Evolutionary conservation across 2,329 filamentous ascomycete genomes (phyloP), one percentile per base, ranked within the genome.

Genomic region (Gaeumannomyces tritici): DNA sequence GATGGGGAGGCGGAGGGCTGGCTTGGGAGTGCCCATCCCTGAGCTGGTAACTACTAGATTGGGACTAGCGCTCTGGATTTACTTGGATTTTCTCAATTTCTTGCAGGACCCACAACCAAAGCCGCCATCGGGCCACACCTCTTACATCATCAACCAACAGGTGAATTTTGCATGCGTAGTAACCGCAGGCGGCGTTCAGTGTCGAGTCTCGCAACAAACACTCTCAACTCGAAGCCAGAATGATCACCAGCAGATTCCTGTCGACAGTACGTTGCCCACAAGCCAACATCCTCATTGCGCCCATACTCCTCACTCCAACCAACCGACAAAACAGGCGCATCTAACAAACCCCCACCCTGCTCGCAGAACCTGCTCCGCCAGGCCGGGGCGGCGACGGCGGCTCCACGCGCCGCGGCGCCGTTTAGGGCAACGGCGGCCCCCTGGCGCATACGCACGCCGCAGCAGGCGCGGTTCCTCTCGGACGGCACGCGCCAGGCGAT

Each of bases 401-500:
- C 59, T n/a, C 47, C 33, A n/a, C 59, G 59, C 47, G 59, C 60
- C 8, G 51, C 60, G 7, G 21, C 54, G n/a, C n/a, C n/a, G 27
- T 33, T 54, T n/a, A 26, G 31, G 29, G 29, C 60, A n/a, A 4
- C 21, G 42, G 21, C 21, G 42, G 21, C 42, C 18, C 7, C 42
- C 7, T 51, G 42, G 42, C 42, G 42, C 31, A n/a, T 42, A 21
- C 57, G 15, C 13, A 29, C 3, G 51, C 42, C 24, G 31, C 59
- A 57, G 62, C 80, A 81, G 65, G 76, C 82, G 64, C 89, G 92
- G 63, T 82, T 91, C 55, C 84, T 99, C 59, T 97, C 93, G 35
- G 84, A 88, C 69, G 84, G 91, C 72, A 95, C 90, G 13, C 86
- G 84, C 65, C 77, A 85, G 54, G 92, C 93, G 29, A 99, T 99